phyloP scores from a whole-genome alignment of 495 filamentous ascomycete species.

The Physcia stellaris region DNA sequence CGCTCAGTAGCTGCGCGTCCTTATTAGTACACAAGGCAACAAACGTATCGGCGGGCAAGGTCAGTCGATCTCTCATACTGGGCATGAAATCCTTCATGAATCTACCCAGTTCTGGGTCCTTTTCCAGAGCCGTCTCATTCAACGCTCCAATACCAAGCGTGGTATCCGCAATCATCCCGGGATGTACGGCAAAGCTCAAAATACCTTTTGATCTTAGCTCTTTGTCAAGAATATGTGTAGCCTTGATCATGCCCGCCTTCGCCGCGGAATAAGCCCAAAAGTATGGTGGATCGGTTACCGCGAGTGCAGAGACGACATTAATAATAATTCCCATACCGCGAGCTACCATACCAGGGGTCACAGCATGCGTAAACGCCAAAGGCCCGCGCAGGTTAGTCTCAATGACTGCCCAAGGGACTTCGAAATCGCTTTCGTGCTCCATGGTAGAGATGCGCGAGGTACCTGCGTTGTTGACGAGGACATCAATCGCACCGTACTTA shows the following conservation, averaged over 20 bases:
- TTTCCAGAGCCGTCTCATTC: slow-evolving; percentile 7
- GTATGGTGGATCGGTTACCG: slow-evolving; percentile 10
- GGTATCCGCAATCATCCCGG: slow-evolving; percentile 14
- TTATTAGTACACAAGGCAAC: slow-evolving; percentile 11
- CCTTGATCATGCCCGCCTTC: slow-evolving; percentile 14
- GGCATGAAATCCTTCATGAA: slow-evolving; percentile 9
- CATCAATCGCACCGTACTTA: slow-evolving; percentile 15
- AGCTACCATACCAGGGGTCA: slow-evolving; percentile 14
- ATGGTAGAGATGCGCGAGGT: slow-evolving; percentile 11
- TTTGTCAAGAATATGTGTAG: slow-evolving; percentile 14
- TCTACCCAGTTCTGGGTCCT: slow-evolving; percentile 4
- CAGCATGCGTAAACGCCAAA: slow-evolving; percentile 15
- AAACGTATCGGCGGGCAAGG: slow-evolving; percentile 16
- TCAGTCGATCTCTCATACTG: slow-evolving; percentile 10
- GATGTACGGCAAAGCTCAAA: slow-evolving; percentile 17
- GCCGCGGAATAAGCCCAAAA: slow-evolving; percentile 15
- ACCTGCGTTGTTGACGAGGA: slow-evolving; percentile 18
- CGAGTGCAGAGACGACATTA: slow-evolving; percentile 14
- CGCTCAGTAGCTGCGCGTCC: slow-evolving; percentile 15
- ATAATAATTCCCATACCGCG: slow-evolving; percentile 14
- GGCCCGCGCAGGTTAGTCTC: slow-evolving; percentile 13
- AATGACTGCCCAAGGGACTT: slow-evolving; percentile 14
- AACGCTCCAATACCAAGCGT: slow-evolving; percentile 10
- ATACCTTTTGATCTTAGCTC: slow-evolving; percentile 17
- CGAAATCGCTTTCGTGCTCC: slow-evolving; percentile 12